phyloP scores from a whole-genome alignment of 768 basidiomycete species.

The Boletus reticulatus region DNA sequence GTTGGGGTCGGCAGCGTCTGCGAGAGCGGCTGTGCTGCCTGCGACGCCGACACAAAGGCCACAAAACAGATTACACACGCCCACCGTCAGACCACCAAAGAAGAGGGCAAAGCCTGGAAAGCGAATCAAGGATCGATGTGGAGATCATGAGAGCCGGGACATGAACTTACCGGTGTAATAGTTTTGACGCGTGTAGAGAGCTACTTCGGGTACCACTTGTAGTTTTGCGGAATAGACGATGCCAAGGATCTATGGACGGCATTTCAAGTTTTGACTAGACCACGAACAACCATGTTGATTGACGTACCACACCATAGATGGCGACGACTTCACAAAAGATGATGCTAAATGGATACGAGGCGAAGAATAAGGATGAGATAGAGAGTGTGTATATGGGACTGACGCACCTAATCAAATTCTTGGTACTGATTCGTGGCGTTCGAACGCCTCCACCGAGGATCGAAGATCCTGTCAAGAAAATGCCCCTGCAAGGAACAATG shows the following conservation, averaged over 20 bases:
- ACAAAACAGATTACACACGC: conserved; percentile 91
- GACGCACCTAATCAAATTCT: conserved; percentile 92
- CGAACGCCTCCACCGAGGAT: conserved; percentile 95
- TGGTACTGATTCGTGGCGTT: conserved; percentile 90
- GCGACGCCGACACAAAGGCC: conserved; percentile 94
- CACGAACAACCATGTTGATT: background rate
- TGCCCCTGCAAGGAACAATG: conserved; percentile 66
- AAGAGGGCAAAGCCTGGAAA: conserved; percentile 82
- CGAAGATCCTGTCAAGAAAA: conserved; percentile 95
- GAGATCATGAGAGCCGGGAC: background rate
- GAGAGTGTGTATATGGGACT: background rate
- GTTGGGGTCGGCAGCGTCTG: conserved; percentile 92
- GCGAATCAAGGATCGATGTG: background rate
- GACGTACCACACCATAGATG: conserved; percentile 90
- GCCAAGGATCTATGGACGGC: conserved; percentile 70
- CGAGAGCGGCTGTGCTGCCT: conserved; percentile 91
- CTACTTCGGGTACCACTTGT: conserved; percentile 51
- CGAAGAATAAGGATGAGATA: background rate
- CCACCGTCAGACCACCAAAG: conserved; percentile 96
- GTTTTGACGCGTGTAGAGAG: conserved; percentile 80
- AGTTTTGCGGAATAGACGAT: conserved; percentile 94
- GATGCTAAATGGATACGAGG: conserved; percentile 52
- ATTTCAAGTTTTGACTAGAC: background rate
- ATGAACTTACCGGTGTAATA: conserved; percentile 77
- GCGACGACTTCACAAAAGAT: conserved; percentile 99